phyloP scores from a whole-genome alignment of 257 asterid genomes.

The Primulina tabacum region DNA sequence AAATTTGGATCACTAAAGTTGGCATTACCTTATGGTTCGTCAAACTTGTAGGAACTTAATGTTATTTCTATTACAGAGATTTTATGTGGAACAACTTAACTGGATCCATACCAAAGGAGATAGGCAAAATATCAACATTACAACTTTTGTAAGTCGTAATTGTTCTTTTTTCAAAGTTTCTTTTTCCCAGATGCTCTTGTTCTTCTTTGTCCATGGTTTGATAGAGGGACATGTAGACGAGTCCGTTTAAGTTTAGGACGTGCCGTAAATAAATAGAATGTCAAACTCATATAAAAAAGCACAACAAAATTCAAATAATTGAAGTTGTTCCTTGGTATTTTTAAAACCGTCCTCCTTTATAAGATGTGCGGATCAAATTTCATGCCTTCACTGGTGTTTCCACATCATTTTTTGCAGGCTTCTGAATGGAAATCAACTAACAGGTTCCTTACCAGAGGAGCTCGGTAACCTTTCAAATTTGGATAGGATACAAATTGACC shows the following conservation, averaged over 20 bases:
- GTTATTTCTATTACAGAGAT: constrained; percentile 52
- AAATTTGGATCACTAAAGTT: constrained; percentile 6
- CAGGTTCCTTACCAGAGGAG: constrained; percentile 91
- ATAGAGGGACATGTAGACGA: constrained; percentile 8
- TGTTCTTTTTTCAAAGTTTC: constrained; percentile 15
- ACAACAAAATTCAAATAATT: constrained; percentile 10
- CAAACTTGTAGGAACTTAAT: constrained; percentile 15
- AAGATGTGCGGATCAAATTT: constrained; percentile 4
- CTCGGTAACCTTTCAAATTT: constrained; percentile 75
- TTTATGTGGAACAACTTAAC: constrained; percentile 88
- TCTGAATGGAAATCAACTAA: constrained; percentile 85
- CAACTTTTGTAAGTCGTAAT: constrained; percentile 67
- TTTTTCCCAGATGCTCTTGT: constrained; percentile 4
- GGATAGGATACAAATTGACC: constrained; percentile 91
- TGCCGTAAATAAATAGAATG: neutral
- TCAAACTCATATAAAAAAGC: constrained; percentile 7
- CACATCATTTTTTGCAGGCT: constrained; percentile 54
- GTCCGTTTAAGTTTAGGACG: neutral
- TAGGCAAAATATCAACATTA: constrained; percentile 66
- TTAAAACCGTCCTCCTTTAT: neutral
- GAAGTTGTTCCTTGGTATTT: neutral
- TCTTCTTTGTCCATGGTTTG: constrained; percentile 10
- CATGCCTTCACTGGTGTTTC: constrained; percentile 11
- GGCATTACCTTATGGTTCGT: constrained; percentile 8
- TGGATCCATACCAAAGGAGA: constrained; percentile 90